Conservation (phyloP, 768 basidiomycete genomes). For the Psilocybe cubensis region DNA sequence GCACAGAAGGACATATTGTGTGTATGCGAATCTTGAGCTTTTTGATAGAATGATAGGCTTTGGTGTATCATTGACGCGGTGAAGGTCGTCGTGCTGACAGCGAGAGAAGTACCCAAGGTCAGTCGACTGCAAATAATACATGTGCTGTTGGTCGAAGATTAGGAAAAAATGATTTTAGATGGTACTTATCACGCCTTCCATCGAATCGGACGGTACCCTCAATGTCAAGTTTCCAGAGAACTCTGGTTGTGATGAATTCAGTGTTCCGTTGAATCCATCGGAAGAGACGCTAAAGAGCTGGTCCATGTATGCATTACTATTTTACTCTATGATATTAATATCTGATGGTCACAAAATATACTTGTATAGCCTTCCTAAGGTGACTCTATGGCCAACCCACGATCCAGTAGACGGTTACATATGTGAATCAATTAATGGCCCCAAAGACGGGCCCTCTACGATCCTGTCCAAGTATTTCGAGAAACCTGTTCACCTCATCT, state of each 20-base stretch:
- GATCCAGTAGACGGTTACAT: constrained; percentile 66
- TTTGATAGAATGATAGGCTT: constrained; percentile 63
- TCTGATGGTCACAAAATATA: neutral
- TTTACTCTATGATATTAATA: neutral
- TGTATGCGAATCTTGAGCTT: neutral
- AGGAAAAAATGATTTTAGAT: constrained; percentile 44
- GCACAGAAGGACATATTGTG: no score
- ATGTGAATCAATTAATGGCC: constrained; percentile 43
- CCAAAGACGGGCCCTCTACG: constrained; percentile 48
- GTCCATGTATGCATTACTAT: constrained; percentile 49
- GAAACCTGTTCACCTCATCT: constrained; percentile 61
- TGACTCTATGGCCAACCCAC: constrained; percentile 51
- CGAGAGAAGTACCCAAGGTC: constrained; percentile 66
- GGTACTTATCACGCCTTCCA: constrained; percentile 64
- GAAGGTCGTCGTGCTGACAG: constrained; percentile 62
- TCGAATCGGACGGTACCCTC: constrained; percentile 52
- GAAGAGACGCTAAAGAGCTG: constrained; percentile 52
- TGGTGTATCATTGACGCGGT: constrained; percentile 70
- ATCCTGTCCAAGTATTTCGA: constrained; percentile 66
- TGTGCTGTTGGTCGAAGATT: neutral
- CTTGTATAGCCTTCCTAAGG: constrained; percentile 51
- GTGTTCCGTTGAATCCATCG: constrained; percentile 60
- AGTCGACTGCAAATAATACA: constrained; percentile 1
- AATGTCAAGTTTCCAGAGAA: constrained; percentile 62
- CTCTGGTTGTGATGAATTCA: constrained; percentile 59